phyloP scores from a whole-genome alignment of 2,329 filamentous ascomycete species.

The Microthyrium microscopicum region DNA sequence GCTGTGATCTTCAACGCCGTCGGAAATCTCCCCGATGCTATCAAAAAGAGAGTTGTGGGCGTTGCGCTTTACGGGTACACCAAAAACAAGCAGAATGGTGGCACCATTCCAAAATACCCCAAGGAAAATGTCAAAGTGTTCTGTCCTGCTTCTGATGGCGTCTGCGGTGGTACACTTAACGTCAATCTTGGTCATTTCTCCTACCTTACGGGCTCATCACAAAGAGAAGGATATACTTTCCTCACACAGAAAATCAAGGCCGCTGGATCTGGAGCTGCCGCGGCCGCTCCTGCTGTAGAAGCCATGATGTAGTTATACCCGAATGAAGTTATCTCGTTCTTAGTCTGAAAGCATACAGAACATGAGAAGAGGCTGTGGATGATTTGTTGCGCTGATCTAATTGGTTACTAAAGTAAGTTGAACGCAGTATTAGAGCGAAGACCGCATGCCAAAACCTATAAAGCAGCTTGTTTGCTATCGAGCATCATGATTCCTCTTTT shows the following conservation, averaged over 20 bases:
- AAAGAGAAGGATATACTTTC: constrained; percentile 6
- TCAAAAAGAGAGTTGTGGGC: constrained; percentile 19
- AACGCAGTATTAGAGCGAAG: too few species aligned
- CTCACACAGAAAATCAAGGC: constrained; percentile 6
- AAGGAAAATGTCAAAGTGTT: constrained; percentile 18
- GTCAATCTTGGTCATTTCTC: constrained; percentile 2
- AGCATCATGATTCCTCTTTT: too few species aligned
- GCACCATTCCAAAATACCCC: constrained; percentile 20
- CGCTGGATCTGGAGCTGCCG: neutral
- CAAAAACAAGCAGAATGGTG: constrained; percentile 20
- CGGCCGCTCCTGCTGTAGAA: neutral
- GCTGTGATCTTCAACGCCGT: constrained; percentile 22
- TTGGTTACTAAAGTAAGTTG: too few species aligned
- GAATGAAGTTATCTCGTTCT: too few species aligned
- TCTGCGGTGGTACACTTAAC: constrained; percentile 18
- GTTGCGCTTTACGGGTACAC: constrained; percentile 25
- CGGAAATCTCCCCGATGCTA: constrained; percentile 12
- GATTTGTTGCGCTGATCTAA: too few species aligned
- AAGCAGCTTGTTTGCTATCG: too few species aligned
- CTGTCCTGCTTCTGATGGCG: constrained; percentile 19
- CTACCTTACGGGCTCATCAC: neutral
- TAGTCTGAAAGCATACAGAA: too few species aligned
- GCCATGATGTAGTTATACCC: too few species aligned
- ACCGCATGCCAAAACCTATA: too few species aligned
- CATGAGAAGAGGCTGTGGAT: too few species aligned